These are phyloP conservation scores for Vitellaria paradoxa DNA, from an alignment of 179 eudicot genomes.

Conservation along the genomic window DNA sequence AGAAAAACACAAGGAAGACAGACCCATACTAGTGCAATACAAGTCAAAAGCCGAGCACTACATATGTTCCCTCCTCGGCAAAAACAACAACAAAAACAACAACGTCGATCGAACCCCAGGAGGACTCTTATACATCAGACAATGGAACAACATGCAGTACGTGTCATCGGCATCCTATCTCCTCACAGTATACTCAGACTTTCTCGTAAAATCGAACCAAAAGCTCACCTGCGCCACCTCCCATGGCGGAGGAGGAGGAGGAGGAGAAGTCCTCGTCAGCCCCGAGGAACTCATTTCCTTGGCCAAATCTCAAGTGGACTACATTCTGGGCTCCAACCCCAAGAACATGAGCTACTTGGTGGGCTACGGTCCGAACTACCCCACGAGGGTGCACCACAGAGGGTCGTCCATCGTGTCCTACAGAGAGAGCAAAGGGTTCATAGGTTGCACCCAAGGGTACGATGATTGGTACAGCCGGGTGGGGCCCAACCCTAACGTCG, in stretches of 20 bases:
- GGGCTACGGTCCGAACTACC: conserved; percentile 61
- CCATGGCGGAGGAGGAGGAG: conserved; percentile 25
- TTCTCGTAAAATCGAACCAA: conserved; percentile 39
- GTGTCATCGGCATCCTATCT: conserved; percentile 66
- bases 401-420: conserved; percentile 65
- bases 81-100: conserved; percentile 49
- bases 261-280: conserved; percentile 6
- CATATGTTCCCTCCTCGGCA: conserved; percentile 55
- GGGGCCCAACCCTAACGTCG: conserved; percentile 55
- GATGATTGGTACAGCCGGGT: conserved; percentile 50
- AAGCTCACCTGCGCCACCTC: conserved; percentile 15
- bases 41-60: conserved; percentile 52
- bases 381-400: conserved; percentile 70
- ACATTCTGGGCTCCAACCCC: conserved; percentile 74
- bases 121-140: conserved; percentile 48
- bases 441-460: conserved; percentile 81
- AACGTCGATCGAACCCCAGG: conserved; percentile 58
- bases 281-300: conserved; percentile 38
- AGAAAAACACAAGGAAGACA: conserved; percentile 24
- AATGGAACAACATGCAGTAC: conserved; percentile 92
- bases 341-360: conserved; percentile 62
- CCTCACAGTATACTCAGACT: conserved; percentile 60
- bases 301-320: conserved; percentile 62
- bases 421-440: conserved; percentile 37
- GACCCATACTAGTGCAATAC: conserved; percentile 34